A percentile compares a stretch with the other conserved stretches of the same genome.
Evolutionary conservation across 306 rosid species (phyloP).

Genomic region (Corylus americana): DNA sequence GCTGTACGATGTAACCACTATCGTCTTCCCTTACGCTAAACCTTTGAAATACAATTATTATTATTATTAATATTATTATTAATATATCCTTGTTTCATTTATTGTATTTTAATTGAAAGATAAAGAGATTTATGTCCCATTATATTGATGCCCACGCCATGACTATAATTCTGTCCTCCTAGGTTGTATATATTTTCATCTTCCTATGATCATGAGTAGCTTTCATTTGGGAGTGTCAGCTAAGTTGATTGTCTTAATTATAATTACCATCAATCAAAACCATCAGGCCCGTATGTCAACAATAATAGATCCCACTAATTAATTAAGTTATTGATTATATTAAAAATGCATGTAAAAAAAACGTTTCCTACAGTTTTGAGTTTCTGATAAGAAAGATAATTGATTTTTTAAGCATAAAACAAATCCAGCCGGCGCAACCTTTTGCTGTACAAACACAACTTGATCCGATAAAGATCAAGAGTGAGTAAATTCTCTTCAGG

Average conservation of each 20-base stretch:
- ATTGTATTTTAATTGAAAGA: not conserved
- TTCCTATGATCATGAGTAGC: not conserved
- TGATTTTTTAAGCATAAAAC: not conserved
- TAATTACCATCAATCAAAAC: not conserved
- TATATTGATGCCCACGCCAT: constrained; percentile 1
- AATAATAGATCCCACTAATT: too few species aligned
- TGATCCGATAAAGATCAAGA: not conserved
- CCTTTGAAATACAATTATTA: not conserved
- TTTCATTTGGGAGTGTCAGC: not conserved
- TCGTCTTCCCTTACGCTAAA: constrained; percentile 28
- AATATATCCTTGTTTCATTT: not conserved
- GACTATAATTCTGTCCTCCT: constrained; percentile 14
- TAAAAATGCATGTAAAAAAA: too few species aligned
- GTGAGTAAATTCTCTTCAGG: too few species aligned
- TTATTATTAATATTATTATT: not conserved
- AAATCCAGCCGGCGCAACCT: not conserved
- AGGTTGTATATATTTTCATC: constrained; percentile 5
- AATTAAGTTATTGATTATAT: too few species aligned
- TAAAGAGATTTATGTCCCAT: not conserved
- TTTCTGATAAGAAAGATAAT: too few species aligned
- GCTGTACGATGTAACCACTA: constrained; percentile 11
- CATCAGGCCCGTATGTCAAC: too few species aligned
- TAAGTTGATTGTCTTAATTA: not conserved
- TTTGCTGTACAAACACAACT: not conserved
- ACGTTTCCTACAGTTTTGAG: too few species aligned